Evolutionary conservation across 305 asterid genomes (phyloP).

Genomic region (Fraxinus xanthoxyloides): DNA sequence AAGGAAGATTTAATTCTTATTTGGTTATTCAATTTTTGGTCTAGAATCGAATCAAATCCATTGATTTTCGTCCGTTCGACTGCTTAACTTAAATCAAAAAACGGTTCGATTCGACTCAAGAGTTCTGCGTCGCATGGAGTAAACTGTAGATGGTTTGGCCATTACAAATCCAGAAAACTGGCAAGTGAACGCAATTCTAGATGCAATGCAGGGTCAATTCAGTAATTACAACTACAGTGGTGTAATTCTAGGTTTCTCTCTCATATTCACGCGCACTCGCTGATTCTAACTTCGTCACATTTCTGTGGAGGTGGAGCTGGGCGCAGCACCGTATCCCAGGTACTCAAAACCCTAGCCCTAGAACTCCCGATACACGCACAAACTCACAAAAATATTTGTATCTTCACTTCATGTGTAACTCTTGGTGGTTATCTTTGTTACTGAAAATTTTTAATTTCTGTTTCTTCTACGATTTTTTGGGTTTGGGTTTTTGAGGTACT

Average conservation of each 20-base stretch:
- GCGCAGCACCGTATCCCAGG: constrained; percentile 34
- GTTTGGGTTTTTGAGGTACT: constrained; percentile 14
- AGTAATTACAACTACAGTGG: background rate
- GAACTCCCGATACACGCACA: background rate
- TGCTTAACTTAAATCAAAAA: too few relatives aligned
- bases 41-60: too few relatives aligned
- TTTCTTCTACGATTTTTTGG: background rate
- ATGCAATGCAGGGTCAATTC: background rate
- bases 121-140: too few relatives aligned
- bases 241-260: constrained; percentile 26
- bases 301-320: constrained; percentile 42
- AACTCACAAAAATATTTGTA: background rate
- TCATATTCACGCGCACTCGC: background rate
- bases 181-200: background rate
- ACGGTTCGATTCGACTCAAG: too few relatives aligned
- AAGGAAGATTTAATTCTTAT: too few relatives aligned
- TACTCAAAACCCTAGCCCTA: constrained; percentile 27
- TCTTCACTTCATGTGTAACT: background rate
- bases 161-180: background rate
- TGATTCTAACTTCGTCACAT: constrained; percentile 3
- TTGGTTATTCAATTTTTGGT: too few relatives aligned
- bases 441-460: background rate
- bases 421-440: constrained; percentile 7
- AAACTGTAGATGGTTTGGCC: background rate
- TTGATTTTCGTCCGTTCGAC: too few relatives aligned